Conservation (phyloP, 768 basidiomycete species). For the Punctularia strigosozonata region DNA sequence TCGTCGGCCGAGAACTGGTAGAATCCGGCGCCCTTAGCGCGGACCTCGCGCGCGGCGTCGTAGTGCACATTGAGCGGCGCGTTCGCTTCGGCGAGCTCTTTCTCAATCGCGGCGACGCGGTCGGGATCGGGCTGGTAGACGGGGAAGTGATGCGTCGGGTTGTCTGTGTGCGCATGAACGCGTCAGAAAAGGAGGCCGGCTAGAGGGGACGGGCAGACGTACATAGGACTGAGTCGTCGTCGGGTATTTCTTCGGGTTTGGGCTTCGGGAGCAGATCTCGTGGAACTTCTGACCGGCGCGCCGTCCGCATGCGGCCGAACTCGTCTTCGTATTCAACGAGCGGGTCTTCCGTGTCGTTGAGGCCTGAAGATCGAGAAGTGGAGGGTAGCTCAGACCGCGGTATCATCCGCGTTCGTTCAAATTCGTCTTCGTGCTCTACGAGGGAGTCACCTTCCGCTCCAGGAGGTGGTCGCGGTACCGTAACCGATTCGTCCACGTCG, state of each 20-base stretch:
- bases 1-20: constrained; percentile 89
- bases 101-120: constrained; percentile 61
- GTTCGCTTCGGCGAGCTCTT: constrained; percentile 54
- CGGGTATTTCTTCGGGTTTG: not conserved
- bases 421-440: constrained; percentile 80
- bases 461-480: constrained; percentile 35
- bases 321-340: constrained; percentile 82
- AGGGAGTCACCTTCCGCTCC: constrained; percentile 27
- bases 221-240: constrained; percentile 18
- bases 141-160: constrained; percentile 79
- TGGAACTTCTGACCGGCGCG: constrained; percentile 66
- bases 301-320: constrained; percentile 67
- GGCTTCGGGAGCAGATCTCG: constrained; percentile 48
- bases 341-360: constrained; percentile 59
- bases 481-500: constrained; percentile 69
- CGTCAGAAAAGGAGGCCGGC: not conserved
- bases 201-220: not conserved
- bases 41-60: constrained; percentile 71
- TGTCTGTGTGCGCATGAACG: constrained; percentile 33
- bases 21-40: constrained; percentile 82
- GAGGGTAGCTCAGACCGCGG: constrained; percentile 2
- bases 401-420: constrained; percentile 62
- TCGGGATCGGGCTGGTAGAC: constrained; percentile 80
- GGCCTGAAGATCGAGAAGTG: not conserved
- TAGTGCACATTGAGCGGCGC: constrained; percentile 72